Base-by-base conservation (phyloP, 768 basidiomycete genomes). In the Lentinula boryana region DNA sequence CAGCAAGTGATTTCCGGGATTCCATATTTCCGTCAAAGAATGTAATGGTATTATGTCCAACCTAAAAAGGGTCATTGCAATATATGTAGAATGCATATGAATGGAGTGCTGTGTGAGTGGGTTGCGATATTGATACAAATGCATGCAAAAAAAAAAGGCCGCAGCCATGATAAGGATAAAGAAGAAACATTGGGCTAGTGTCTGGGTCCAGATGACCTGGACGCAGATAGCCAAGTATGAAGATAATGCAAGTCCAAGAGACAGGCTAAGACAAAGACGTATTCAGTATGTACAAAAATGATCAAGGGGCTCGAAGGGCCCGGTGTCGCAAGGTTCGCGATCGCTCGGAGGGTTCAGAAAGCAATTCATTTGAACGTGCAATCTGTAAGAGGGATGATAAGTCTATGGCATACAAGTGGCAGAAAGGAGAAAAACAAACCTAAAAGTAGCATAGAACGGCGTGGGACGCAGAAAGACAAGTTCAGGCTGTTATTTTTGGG, bases 91-190 rank as follows among this genome's bases (percentile, higher is more conserved):
- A 48, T 48, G 46, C 46, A 58, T 58, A 58, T 50, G 56, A 57
- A 43, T 57, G 56, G 44, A 35, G 44, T 46, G 44, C 44, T 48
- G 35, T 58, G 57, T 44, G 44, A 51, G 50, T 51, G 56, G 40
- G 27, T 43, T 46, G 57, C 43, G 57, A 46, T 48, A 49, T 46
- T 58, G 57, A 58, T 58, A 58, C 57, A 56, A 40, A 56, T 56
- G 55, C 54, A 58, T 58, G 55, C 41, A 57, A 57, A 32, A 58
- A 44, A 43, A 27, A 44, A 41, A 56, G 46, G 44, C 57, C 23
- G 55, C 38, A 43, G 53, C 53, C 53, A 56, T 43, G 55, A 56
- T 56, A 56, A 56, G 40, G 55, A 56, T 56, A 56, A 35, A 40
- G 35, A 36, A 48, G 21, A 44, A 18, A 21, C 36, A 38, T 35